Base-by-base conservation (phyloP, 805 yeast genomes). In the Ogataea pilisensis region DNA sequence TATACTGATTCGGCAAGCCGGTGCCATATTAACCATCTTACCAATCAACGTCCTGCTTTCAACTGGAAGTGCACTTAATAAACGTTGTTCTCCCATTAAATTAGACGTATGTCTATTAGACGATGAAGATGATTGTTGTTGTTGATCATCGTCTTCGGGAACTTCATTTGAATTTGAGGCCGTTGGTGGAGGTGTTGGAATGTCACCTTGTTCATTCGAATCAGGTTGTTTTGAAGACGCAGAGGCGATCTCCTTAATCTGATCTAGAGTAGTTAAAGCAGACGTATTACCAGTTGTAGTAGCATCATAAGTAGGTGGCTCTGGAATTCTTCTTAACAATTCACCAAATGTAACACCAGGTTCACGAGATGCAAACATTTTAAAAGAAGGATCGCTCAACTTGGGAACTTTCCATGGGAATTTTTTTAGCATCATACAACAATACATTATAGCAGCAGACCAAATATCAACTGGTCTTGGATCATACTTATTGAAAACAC, bases 321-420 rank as follows among this genome's bases (percentile, higher is more conserved):
- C 74, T 11, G 84, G 83, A 7, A 76, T 63, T 44, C 69, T 64
- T 44, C 79, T 73, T 42, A 82, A 69, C 37, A 81, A 57, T 21
- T 83, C 80, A 49, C 81, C 79, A 45, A 85, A 65, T 0, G 89
- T 76, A 38, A 72, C 78, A 42, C 85, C 85, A 26, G 81, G 75
- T 50, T 77, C 82, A 24, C 89, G 77, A 21, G 85, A 77, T 34
- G 91, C 83, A 60, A 86, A 90, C 51, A 86, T 61, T 63, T 85
- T 86, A 66, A 89, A 90, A 46, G 93, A 82, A 51, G 80, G 77
- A 62, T 89, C 96, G 37, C 82, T 70, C 38, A 80, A 63, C 55
- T 86, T 83, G 8, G 97, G 96, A 7, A 87, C 86, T 58, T 87
- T 88, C 96, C 96, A 89, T 8, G 96, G 96, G 65, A 89, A 89